These are phyloP conservation scores for Zopfia rhizophila DNA, from an alignment of 2,329 filamentous ascomycete species.

Conservation along the genomic window DNA sequence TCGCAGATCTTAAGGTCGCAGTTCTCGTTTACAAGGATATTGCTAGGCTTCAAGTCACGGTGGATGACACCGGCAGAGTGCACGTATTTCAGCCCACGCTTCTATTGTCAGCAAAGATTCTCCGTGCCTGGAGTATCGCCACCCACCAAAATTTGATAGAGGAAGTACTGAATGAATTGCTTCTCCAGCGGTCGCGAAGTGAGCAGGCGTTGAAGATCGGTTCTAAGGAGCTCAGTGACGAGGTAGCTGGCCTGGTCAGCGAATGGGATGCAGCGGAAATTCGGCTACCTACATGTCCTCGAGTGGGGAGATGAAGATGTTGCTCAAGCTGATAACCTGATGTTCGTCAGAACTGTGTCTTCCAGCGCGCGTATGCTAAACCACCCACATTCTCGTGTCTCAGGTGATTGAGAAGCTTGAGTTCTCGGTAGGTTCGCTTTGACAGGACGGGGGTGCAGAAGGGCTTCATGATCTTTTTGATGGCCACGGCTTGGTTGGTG, in stretches of 20 bases:
- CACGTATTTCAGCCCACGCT: constrained; percentile 98
- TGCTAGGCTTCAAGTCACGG: constrained; percentile 96
- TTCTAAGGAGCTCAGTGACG: constrained; percentile 96
- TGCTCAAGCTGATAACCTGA: constrained; percentile 93
- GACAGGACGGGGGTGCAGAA: constrained; percentile 99
- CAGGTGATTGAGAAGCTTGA: constrained; percentile 97
- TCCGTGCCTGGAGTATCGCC: constrained; percentile 1
- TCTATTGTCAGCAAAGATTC: constrained; percentile 31
- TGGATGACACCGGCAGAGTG: constrained; percentile 98
- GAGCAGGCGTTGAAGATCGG: constrained; percentile 92
- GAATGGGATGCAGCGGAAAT: background rate
- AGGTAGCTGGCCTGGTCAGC: constrained; percentile 76
- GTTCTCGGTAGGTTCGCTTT: constrained; percentile 95
- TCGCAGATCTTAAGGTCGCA: constrained; percentile 99
- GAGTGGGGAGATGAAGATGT: constrained; percentile 99
- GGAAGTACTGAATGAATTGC: constrained; percentile 99
- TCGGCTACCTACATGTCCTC: constrained; percentile 85
- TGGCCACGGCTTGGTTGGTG: constrained; percentile 93
- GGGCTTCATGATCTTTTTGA: constrained; percentile 99
- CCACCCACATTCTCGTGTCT: constrained; percentile 88
- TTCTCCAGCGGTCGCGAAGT: constrained; percentile 97
- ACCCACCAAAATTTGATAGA: constrained; percentile 96
- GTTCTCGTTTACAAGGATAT: constrained; percentile 99
- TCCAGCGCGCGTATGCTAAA: too few relatives aligned
- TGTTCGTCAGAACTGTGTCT: background rate